These are phyloP conservation scores for Wickerhamomyces pijperi DNA, from an alignment of 805 yeast genomes.

Conservation along the genomic window DNA sequence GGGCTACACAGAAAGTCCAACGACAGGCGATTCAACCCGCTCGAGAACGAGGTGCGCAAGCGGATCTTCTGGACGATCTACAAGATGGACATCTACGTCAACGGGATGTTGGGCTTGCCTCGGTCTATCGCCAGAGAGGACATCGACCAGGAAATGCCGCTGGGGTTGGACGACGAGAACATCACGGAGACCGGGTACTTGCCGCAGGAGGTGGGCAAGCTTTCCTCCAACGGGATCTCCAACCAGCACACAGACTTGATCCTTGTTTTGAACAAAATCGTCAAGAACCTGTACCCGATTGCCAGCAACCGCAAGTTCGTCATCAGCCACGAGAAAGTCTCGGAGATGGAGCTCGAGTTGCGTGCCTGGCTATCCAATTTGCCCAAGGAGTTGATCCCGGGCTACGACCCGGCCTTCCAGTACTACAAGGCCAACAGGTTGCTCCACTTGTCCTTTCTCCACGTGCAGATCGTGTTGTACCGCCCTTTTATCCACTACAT, in stretches of 20 bases:
- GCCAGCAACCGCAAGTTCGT: not conserved
- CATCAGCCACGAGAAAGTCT: conserved; percentile 41
- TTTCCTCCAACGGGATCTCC: conserved; percentile 70
- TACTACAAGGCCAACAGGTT: conserved; percentile 68
- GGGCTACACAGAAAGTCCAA: conserved; percentile 67
- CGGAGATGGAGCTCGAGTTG: conserved; percentile 56
- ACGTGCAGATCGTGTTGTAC: conserved; percentile 71
- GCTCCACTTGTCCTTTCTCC: conserved; percentile 58
- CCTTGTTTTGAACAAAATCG: conserved; percentile 56
- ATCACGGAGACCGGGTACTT: conserved; percentile 56
- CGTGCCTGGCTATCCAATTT: conserved; percentile 61
- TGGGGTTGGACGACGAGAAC: conserved; percentile 78
- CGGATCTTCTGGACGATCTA: conserved; percentile 83
- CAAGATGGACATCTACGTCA: conserved; percentile 84
- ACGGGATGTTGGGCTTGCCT: conserved; percentile 80
- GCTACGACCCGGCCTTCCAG: conserved; percentile 48
- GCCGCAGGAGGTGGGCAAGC: conserved; percentile 35
- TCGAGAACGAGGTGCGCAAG: conserved; percentile 75
- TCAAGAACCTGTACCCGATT: conserved; percentile 53
- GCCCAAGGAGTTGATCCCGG: conserved; percentile 64
- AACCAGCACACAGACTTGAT: conserved; percentile 75
- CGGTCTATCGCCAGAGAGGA: conserved; percentile 66
- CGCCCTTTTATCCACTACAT: conserved; percentile 84
- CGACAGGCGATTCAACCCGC: conserved; percentile 49
- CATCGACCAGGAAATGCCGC: conserved; percentile 79